Base-by-base conservation (phyloP, 345 rosid genomes). In the Lagerstroemia speciosa region DNA sequence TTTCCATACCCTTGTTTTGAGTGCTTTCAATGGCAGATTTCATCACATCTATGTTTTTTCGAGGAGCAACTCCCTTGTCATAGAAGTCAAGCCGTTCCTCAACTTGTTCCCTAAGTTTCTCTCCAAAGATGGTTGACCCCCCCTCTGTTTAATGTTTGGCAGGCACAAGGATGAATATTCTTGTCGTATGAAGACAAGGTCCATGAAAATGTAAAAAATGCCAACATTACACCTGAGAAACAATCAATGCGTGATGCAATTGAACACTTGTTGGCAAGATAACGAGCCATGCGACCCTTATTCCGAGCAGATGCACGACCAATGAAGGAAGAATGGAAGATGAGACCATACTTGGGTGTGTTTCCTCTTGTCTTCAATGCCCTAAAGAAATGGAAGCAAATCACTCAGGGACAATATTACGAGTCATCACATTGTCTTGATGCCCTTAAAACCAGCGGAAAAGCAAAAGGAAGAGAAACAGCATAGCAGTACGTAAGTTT, bases 251-350 rank as follows among this genome's bases (percentile, higher is more conserved):
- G 84, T 53, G 97, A 86, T 55, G 98, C 99, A 67, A 94, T 87
- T 5, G 97, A 94, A 73, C 99, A 94, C 78, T 94, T 94, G 76
- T 92, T 94, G 27, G 99, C 98, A 34, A 94, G 89, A 80, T 74
- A 89, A 40, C 99, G 98, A 73, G 99, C 98, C 84, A 94, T 88
- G 66, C 97, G 89, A 1, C 99, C 99, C 81, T 94, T 94, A 82
- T 92, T 94, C 67, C 82, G 84, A 27, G 97, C 85, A 73, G 93
- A 78, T 64, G 97, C 97, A 66, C 97, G 87, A 4, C 97, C 96
- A 71, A 89, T 94, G 75, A 89, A 92, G 58, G 98, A 88, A 22
- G 98, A 94, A 73, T 92, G 98, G 83, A 92, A 94, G 72, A 92
- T 89, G 31, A 94, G 76, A 64, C 99, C 99, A 67, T 92, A 95